phyloP scores from a whole-genome alignment of 345 rosid species.

The Cochlearia excelsa region DNA sequence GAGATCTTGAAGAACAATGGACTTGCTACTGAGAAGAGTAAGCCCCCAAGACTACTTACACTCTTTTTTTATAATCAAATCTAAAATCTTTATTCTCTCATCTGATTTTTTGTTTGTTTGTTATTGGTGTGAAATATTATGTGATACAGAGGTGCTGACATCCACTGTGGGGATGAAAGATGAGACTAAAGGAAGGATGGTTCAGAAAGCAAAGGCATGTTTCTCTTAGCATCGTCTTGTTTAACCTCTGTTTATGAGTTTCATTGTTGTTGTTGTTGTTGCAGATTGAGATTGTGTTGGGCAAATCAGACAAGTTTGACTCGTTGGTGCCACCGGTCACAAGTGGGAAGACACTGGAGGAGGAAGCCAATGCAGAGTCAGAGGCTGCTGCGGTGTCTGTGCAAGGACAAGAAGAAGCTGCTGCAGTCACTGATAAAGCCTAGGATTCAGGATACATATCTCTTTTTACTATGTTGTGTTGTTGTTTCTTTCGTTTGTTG shows the following conservation, averaged over 20 bases:
- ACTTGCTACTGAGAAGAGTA: slow-evolving; percentile 81
- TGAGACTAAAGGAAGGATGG: slow-evolving; percentile 64
- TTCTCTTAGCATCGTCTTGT: background rate
- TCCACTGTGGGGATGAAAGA: slow-evolving; percentile 88
- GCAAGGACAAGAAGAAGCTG: slow-evolving; percentile 21
- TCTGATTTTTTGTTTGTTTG: background rate
- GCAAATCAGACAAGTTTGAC: slow-evolving; percentile 72
- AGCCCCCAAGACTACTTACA: slow-evolving; percentile 13
- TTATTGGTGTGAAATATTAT: background rate
- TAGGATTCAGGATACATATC: slow-evolving; percentile 13
- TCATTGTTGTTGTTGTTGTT: background rate
- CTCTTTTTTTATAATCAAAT: background rate
- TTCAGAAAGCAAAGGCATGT: slow-evolving; percentile 83
- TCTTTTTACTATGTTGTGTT: slow-evolving; percentile 19
- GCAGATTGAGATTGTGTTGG: slow-evolving; percentile 73
- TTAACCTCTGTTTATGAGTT: background rate
- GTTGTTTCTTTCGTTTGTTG: slow-evolving; percentile 16
- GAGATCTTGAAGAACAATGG: slow-evolving; percentile 95
- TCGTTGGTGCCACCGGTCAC: slow-evolving; percentile 48
- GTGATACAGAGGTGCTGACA: slow-evolving; percentile 62
- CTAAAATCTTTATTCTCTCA: background rate
- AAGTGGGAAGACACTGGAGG: slow-evolving; percentile 26
- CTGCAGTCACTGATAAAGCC: slow-evolving; percentile 27
- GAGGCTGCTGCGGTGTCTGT: slow-evolving; percentile 5
- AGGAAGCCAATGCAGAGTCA: slow-evolving; percentile 30